phyloP scores from a whole-genome alignment of 2,329 filamentous ascomycete species.

The Penicillium sclerotigenum region DNA sequence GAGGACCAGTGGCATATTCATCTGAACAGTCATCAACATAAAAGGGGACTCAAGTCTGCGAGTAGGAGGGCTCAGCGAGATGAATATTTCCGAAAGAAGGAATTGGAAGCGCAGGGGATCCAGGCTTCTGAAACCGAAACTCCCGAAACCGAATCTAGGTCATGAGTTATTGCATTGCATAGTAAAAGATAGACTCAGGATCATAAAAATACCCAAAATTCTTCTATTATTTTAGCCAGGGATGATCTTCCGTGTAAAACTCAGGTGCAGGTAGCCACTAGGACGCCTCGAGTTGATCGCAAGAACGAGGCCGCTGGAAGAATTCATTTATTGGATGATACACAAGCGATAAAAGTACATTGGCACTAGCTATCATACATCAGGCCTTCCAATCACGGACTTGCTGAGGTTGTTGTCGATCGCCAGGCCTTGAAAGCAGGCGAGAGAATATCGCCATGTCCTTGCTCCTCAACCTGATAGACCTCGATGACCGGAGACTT shows the following conservation, averaged over 20 bases:
- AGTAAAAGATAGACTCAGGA: background rate
- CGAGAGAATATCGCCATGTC: conserved; percentile 72
- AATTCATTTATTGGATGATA: no score
- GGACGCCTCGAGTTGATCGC: background rate
- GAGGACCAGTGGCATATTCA: conserved; percentile 59
- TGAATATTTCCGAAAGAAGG: conserved; percentile 31
- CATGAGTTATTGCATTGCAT: background rate
- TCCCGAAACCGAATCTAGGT: background rate
- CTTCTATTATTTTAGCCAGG: background rate
- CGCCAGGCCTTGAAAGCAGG: conserved; percentile 75
- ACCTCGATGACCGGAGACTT: conserved; percentile 67
- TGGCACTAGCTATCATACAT: background rate
- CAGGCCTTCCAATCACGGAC: conserved; percentile 3
- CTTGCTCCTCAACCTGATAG: conserved; percentile 68
- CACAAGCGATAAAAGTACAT: background rate
- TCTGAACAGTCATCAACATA: conserved; percentile 55
- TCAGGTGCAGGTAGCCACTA: background rate
- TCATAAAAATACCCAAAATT: background rate
- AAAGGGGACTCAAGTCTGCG: conserved; percentile 52
- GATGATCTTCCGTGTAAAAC: background rate
- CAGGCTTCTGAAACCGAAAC: background rate
- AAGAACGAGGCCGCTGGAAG: background rate
- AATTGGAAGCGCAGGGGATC: conserved; percentile 10
- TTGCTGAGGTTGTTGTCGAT: conserved; percentile 5
- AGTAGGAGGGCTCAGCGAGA: conserved; percentile 32